phyloP scores from a whole-genome alignment of 2,329 filamentous ascomycete genomes.

The Aspergillus melleus region DNA sequence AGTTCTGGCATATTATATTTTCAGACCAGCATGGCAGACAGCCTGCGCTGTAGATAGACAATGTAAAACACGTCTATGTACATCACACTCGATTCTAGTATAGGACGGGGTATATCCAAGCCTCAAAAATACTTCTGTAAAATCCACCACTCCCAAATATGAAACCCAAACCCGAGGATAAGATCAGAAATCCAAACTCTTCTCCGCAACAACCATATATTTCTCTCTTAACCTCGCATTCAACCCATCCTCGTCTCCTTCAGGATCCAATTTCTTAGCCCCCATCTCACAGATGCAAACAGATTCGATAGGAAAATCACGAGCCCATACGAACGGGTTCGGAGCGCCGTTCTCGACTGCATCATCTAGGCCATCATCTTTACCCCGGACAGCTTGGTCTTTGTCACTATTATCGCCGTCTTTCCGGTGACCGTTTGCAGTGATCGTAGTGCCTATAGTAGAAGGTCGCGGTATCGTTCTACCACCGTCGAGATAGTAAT shows the following conservation, averaged over 20 bases:
- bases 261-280: conserved; percentile 63
- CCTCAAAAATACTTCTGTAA: not conserved
- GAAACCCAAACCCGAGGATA: not conserved
- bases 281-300: conserved; percentile 87
- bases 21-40: no score
- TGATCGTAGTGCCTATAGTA: no score
- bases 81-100: no score
- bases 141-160: not conserved
- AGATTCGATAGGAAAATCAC: conserved; percentile 64
- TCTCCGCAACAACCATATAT: conserved; percentile 52
- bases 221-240: conserved; percentile 51
- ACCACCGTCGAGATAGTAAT: conserved; percentile 35
- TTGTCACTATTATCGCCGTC: not conserved
- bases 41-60: no score
- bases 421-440: no score
- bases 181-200: conserved; percentile 23
- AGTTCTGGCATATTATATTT: no score
- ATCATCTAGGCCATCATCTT: not conserved
- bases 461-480: conserved; percentile 19
- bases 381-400: not conserved
- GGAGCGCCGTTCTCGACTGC: not conserved
- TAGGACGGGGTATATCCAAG: no score
- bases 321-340: conserved; percentile 66
- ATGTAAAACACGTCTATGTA: no score
- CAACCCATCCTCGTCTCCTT: conserved; percentile 35